These are phyloP conservation scores for Talaromyces amestolkiae DNA, from an alignment of 2,329 filamentous ascomycete species.

Conservation along the genomic window DNA sequence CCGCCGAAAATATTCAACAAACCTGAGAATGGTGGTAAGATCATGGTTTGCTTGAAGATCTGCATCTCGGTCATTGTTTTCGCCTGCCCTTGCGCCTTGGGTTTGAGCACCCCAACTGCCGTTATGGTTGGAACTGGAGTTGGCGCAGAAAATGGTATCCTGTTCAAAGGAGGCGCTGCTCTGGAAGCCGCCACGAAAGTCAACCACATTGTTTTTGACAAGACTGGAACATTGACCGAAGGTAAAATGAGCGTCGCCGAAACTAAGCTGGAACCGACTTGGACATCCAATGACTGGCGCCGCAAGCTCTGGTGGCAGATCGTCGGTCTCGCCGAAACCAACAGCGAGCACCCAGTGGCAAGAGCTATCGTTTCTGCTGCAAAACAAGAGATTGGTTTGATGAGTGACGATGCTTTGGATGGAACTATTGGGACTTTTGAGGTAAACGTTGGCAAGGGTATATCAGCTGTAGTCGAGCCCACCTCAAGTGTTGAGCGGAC, in stretches of 20 bases:
- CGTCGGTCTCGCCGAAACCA: slow-evolving; percentile 90
- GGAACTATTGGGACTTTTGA: slow-evolving; percentile 84
- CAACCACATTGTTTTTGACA: slow-evolving; percentile 87
- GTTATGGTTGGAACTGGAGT: slow-evolving; percentile 99
- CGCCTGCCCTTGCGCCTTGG: slow-evolving; percentile 94
- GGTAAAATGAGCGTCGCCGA: slow-evolving; percentile 92
- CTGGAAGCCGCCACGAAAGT: slow-evolving; percentile 88
- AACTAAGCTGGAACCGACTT: slow-evolving; percentile 63
- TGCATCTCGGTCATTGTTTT: slow-evolving; percentile 99
- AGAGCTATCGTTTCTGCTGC: slow-evolving; percentile 76
- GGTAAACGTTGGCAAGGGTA: slow-evolving; percentile 77
- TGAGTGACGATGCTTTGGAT: slow-evolving; percentile 70
- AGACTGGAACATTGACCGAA: slow-evolving; percentile 90
- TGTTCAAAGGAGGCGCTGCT: slow-evolving; percentile 95
- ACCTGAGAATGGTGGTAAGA: slow-evolving; percentile 76
- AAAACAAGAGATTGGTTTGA: slow-evolving; percentile 70
- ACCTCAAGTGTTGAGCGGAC: slow-evolving; percentile 63
- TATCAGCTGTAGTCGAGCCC: slow-evolving; percentile 78
- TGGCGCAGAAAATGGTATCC: slow-evolving; percentile 89
- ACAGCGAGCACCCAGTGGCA: slow-evolving; percentile 94
- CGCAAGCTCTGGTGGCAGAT: slow-evolving; percentile 90
- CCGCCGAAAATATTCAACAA: slow-evolving; percentile 87
- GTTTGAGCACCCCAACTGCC: slow-evolving; percentile 89
- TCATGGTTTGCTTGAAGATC: slow-evolving; percentile 96
- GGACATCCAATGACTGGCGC: slow-evolving; percentile 67